Conservation (phyloP, 139 green algal species). For the Chlorella sp. region DNA sequence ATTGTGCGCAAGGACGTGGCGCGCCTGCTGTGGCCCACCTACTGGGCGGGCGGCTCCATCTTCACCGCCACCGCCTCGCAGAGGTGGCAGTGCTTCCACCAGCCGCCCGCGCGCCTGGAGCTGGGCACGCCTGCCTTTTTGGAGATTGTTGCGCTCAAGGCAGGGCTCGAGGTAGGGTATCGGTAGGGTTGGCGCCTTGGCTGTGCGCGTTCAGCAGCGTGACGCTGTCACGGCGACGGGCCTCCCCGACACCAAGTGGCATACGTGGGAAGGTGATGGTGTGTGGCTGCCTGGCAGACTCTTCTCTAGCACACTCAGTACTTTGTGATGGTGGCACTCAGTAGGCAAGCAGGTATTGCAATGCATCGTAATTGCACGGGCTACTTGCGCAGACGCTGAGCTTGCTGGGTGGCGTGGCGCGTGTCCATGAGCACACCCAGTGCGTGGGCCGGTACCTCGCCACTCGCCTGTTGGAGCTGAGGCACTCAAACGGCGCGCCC, state of each 20-base stretch:
- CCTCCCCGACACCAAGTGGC: no score
- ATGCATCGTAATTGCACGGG: no score
- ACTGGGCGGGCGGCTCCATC: slow-evolving; percentile 41
- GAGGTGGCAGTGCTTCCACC: slow-evolving; percentile 32
- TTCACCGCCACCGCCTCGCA: slow-evolving; percentile 28
- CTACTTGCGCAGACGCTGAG: background rate
- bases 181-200: no score
- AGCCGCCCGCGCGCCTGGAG: slow-evolving; percentile 39
- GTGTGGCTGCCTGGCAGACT: no score
- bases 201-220: no score
- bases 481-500: background rate
- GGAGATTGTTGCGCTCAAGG: slow-evolving; percentile 45
- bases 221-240: no score
- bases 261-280: no score
- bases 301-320: no score
- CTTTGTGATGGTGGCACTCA: no score
- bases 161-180: slow-evolving; percentile 31
- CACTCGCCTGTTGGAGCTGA: background rate
- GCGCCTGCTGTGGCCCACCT: slow-evolving; percentile 21
- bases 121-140: slow-evolving; percentile 58
- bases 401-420: background rate
- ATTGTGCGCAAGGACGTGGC: slow-evolving; percentile 20
- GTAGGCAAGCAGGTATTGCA: no score
- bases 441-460: background rate
- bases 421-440: background rate